Evolutionary conservation across 2,329 filamentous ascomycete genomes (phyloP).

Genomic region (Onygenales sp.): DNA sequence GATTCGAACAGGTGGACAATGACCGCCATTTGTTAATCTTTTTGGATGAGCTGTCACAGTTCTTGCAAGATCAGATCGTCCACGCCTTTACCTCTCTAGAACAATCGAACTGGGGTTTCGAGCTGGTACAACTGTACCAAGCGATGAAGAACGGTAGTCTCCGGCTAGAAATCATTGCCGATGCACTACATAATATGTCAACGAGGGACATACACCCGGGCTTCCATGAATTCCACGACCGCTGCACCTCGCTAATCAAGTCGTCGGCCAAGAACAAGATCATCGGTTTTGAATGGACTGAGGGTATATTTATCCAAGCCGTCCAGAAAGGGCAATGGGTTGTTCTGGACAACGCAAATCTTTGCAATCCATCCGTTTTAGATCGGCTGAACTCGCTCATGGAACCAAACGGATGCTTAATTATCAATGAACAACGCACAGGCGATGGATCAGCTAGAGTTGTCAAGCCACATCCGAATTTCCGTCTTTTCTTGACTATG

Average conservation of each 20-base stretch:
- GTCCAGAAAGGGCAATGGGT: slow-evolving; percentile 83
- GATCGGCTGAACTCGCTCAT: slow-evolving; percentile 91
- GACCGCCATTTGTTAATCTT: slow-evolving; percentile 60
- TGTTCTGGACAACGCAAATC: slow-evolving; percentile 91
- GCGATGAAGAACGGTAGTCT: slow-evolving; percentile 19
- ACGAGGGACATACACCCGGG: slow-evolving; percentile 36
- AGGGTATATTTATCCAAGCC: slow-evolving; percentile 83
- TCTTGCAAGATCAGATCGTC: slow-evolving; percentile 38
- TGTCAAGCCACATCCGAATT: slow-evolving; percentile 72
- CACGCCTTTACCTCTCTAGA: slow-evolving; percentile 18
- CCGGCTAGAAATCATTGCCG: slow-evolving; percentile 21
- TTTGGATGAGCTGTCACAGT: slow-evolving; percentile 43
- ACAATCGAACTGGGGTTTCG: slow-evolving; percentile 13
- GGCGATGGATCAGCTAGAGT: slow-evolving; percentile 71
- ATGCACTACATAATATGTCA: slow-evolving; percentile 24
- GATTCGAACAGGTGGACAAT: slow-evolving; percentile 89
- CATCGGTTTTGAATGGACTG: slow-evolving; percentile 90
- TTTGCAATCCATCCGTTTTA: slow-evolving; percentile 89
- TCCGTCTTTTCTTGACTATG: slow-evolving; percentile 88
- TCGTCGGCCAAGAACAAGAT: slow-evolving; percentile 53
- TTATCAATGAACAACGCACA: slow-evolving; percentile 87
- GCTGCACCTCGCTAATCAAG: slow-evolving; percentile 43
- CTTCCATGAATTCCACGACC: slow-evolving; percentile 40
- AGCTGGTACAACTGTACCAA: slow-evolving; percentile 24
- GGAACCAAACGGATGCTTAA: slow-evolving; percentile 77